Conservation (phyloP, 495 filamentous ascomycete species). For the Podospora appendiculata region DNA sequence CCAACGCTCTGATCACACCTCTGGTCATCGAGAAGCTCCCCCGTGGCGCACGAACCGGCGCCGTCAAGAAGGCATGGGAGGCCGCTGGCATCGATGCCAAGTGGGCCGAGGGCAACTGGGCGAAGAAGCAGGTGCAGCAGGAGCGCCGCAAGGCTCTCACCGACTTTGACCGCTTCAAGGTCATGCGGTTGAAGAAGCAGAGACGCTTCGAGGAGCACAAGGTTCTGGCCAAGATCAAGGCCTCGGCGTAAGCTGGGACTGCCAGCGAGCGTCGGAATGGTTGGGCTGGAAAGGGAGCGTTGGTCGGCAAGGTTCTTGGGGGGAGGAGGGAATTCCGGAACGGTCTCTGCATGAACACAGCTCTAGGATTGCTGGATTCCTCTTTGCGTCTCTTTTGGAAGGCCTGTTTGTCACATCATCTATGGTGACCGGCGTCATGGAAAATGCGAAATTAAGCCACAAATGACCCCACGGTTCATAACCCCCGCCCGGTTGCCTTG, state of each 20-base stretch:
- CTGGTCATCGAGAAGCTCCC: conserved; percentile 84
- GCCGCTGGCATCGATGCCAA: conserved; percentile 79
- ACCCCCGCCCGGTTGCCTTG: conserved; percentile 5
- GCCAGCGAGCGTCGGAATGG: conserved; percentile 2
- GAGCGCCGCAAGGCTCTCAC: conserved; percentile 83
- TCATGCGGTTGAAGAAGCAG: conserved; percentile 96
- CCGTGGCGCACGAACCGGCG: conserved; percentile 73
- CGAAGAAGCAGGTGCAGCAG: conserved; percentile 75
- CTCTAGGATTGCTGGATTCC: conserved; percentile 39
- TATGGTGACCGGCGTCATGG: conserved; percentile 35
- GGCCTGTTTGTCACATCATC: conserved; percentile 44
- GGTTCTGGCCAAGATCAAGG: conserved; percentile 71
- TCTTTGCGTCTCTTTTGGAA: conserved; percentile 44
- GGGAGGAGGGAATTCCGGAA: conserved; percentile 29
- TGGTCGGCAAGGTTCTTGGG: conserved; percentile 31
- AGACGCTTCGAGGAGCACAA: conserved; percentile 93
- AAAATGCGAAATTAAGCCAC: conserved; percentile 35
- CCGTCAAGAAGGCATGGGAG: conserved; percentile 80
- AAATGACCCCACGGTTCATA: conserved; percentile 12
- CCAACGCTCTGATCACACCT: conserved; percentile 78
- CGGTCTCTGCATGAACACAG: conserved; percentile 42
- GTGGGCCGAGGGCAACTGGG: conserved; percentile 81
- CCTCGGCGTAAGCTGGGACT: conserved; percentile 31
- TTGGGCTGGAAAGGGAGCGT: conserved; percentile 12
- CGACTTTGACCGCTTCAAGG: conserved; percentile 99